A percentile compares a stretch with the other conserved stretches of the same genome.
Evolutionary conservation across 169 alveolate species (phyloP).

Genomic region (Cryptosporidium muris): DNA sequence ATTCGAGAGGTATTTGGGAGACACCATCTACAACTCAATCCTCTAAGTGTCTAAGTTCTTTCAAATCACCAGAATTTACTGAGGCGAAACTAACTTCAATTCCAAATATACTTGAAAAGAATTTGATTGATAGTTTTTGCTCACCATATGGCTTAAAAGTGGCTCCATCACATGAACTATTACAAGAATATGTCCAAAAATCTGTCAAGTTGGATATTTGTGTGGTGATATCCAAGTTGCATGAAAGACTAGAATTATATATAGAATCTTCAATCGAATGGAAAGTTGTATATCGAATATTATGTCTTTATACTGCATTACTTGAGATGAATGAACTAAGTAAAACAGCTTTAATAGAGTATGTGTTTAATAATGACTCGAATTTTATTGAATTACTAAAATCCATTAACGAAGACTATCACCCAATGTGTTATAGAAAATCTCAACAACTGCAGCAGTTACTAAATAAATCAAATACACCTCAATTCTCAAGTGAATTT

Average conservation of each 20-base stretch:
- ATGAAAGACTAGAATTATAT: slow-evolving; percentile 17
- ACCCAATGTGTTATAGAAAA: no score
- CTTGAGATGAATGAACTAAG: slow-evolving; percentile 34
- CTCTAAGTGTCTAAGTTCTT: no score
- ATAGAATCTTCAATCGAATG: not conserved
- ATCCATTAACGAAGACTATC: no score
- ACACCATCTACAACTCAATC: no score
- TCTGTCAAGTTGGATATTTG: slow-evolving; percentile 30
- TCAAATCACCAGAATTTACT: not conserved
- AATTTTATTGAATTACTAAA: no score
- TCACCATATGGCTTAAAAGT: slow-evolving; percentile 33
- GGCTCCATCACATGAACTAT: slow-evolving; percentile 31
- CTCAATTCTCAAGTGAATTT: no score
- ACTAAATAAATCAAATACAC: no score
- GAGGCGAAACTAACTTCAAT: not conserved
- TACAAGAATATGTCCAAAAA: slow-evolving; percentile 34
- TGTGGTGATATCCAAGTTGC: slow-evolving; percentile 27
- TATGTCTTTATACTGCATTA: slow-evolving; percentile 34
- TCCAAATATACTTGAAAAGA: slow-evolving; percentile 5
- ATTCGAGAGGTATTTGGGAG: no score
- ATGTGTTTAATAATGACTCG: no score
- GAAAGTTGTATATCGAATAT: slow-evolving; percentile 32
- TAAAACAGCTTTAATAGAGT: no score
- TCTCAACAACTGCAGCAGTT: no score
- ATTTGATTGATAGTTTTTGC: slow-evolving; percentile 43